These are phyloP conservation scores for Botrytis aclada DNA, from an alignment of 2,329 filamentous ascomycete genomes.

Conservation along the genomic window DNA sequence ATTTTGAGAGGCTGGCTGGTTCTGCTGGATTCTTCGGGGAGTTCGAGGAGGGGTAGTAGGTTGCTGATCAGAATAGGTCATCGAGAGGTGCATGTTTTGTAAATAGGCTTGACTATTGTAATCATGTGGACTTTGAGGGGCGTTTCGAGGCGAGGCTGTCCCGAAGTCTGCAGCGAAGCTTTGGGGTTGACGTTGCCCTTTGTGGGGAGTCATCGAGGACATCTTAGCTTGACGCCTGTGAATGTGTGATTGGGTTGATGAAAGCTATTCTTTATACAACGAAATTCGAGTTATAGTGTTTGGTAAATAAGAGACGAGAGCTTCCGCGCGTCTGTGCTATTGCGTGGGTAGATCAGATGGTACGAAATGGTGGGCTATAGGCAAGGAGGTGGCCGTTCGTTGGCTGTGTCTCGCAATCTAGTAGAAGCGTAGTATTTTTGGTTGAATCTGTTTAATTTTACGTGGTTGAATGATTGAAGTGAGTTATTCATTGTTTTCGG, in stretches of 20 bases:
- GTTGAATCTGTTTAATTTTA: constrained; percentile 23
- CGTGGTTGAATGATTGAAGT: constrained; percentile 25
- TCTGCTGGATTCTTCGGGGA: constrained; percentile 31
- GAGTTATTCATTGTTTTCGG: constrained; percentile 33
- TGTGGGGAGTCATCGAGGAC: constrained; percentile 45
- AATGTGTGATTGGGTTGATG: constrained; percentile 41
- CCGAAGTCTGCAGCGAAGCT: constrained; percentile 29
- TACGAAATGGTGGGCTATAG: constrained; percentile 16
- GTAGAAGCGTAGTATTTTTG: constrained; percentile 23
- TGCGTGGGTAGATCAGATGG: neutral
- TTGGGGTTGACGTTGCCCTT: constrained; percentile 36
- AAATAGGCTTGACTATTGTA: constrained; percentile 42
- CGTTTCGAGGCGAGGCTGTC: constrained; percentile 34
- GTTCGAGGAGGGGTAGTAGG: constrained; percentile 38
- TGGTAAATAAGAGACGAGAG: neutral
- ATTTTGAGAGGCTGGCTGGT: constrained; percentile 24
- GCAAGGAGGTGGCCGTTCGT: constrained; percentile 29
- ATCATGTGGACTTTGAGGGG: constrained; percentile 47
- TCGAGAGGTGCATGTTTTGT: constrained; percentile 36
- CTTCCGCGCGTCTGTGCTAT: neutral
- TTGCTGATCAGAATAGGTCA: constrained; percentile 26
- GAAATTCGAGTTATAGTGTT: neutral
- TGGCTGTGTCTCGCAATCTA: constrained; percentile 25
- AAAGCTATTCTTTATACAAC: neutral
- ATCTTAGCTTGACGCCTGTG: constrained; percentile 47